Evolutionary conservation across 148 eudicot genomes (phyloP), one percentile per base, ranked within the genome.

Genomic region (Polygonum maritimum): DNA sequence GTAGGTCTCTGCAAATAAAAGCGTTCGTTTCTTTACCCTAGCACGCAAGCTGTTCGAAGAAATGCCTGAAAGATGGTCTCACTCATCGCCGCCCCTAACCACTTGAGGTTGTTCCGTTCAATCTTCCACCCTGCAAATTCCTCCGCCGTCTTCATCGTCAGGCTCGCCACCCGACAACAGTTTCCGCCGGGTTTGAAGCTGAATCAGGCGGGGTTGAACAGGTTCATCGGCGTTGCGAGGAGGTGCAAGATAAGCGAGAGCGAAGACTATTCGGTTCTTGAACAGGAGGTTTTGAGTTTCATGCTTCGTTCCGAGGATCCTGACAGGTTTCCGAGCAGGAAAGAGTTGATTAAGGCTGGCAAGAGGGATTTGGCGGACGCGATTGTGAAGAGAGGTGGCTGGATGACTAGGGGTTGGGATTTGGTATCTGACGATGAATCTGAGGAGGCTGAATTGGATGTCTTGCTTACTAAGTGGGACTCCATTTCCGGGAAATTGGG

Each of bases 11-110:
- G 45, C 2, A 21, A 70, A 18, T 2, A 19, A 4, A 39, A 39
- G 48, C 48, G 45, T 15, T 39, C 18, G 39, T 31, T 62, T 70
- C 7, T 70, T 31, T 62, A 36, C 69, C 69, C 69, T 62, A 62
- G 74, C 45, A 44, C 78, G 65, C 75, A 47, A 87, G 52, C 57
- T 86, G 88, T 87, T 88, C 80, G 92, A 87, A 83, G 95, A 92
- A 90, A 90, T 92, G 97, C 95, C 90, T 86, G 89, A 83, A 79
- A 85, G 80, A 92, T 92, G 97, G 72, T 80, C 5, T 86, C 91
- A 3, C 76, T 84, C 78, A 87, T 76, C 54, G 26, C 78, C 41
- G 69, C 74, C 57, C 52, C 83, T 21, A 62, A 58, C 12, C 70
- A 35, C 60, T 69, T 75, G 33, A 31, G 45, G 5, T 1, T 80